These are phyloP conservation scores for Aulographum hederae DNA, from an alignment of 2,329 filamentous ascomycete species.

Conservation along the genomic window DNA sequence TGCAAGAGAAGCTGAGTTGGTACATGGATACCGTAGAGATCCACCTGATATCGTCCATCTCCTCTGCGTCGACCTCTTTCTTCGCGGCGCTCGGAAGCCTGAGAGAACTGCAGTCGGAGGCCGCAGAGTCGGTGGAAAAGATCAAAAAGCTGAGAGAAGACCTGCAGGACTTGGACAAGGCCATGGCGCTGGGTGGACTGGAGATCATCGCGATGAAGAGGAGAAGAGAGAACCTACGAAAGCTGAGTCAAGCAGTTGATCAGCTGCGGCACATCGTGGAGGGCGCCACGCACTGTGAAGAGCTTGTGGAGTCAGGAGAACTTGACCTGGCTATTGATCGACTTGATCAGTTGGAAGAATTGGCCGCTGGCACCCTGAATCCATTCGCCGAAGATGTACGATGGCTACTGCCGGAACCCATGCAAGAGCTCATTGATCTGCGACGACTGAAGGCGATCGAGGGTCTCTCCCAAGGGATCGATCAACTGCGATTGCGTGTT, in stretches of 20 bases:
- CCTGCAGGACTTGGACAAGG: conserved; percentile 61
- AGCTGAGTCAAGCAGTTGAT: conserved; percentile 63
- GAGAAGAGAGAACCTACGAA: conserved; percentile 66
- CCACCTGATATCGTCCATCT: conserved; percentile 90
- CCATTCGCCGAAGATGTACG: conserved; percentile 12
- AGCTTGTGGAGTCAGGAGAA: conserved; percentile 64
- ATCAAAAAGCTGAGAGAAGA: conserved; percentile 72
- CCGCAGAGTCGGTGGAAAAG: conserved; percentile 71
- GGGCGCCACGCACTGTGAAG: conserved; percentile 58
- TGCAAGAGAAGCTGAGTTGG: conserved; percentile 97
- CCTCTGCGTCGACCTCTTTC: conserved; percentile 85
- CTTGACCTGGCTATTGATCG: conserved; percentile 62
- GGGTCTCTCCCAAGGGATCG: conserved; percentile 60
- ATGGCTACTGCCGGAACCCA: conserved; percentile 16
- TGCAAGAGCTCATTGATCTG: conserved; percentile 43
- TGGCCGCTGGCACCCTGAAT: conserved; percentile 57
- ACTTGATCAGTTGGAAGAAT: conserved; percentile 59
- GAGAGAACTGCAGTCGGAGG: conserved; percentile 79
- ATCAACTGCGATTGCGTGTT: conserved; percentile 58
- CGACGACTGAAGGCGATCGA: conserved; percentile 62
- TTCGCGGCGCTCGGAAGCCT: conserved; percentile 86
- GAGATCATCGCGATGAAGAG: conserved; percentile 71
- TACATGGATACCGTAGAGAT: conserved; percentile 99
- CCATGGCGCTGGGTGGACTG: conserved; percentile 71
- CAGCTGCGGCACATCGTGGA: conserved; percentile 68